Base-by-base conservation (phyloP, 345 rosid genomes). In the Rhodamnia argentea region DNA sequence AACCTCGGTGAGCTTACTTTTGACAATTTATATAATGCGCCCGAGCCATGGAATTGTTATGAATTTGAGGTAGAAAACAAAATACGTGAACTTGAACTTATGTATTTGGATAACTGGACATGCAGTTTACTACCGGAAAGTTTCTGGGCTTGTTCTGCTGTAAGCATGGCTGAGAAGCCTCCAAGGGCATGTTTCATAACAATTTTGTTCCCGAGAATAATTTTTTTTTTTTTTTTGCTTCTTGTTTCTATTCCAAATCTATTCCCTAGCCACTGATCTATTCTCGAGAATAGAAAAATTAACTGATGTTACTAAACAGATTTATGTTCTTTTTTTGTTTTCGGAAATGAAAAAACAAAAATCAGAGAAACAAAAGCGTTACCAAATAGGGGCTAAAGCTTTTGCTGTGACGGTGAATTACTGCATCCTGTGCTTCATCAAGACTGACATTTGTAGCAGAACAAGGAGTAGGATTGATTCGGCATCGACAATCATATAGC, bases 81-180 rank as follows among this genome's bases (percentile, higher is more conserved):
- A 70, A 37, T 37, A 18, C 40, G 26, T 70, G 81, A 70, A 70
- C 78, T 70, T 37, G 24, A 37, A 37, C 44, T 32, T 37, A 32
- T 37, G 24, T 10, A 2, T 16, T 8, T 32, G 78, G 76, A 37
- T 70, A 32, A 37, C 20, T 5, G 47, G 78, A 32, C 47, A 32
- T 70, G 78, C 78, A 37, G 4, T 18, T 70, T 32, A 70, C 51
- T 86, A 88, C 91, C 87, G 24, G 90, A 85, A 54, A 89, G 90
- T 52, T 54, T 83, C 15, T 87, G 87, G 84, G 90, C 92, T 84
- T 93, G 91, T 52, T 91, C 84, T 64, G 88, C 87, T 60, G 93
- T 91, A 52, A 91, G 92, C 91, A 89, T 88, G 78, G 94, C 93
- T 13, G 91, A 87, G 88, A 88, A 92, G 62, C 93, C 93, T 84